phyloP scores from a whole-genome alignment of 2,329 filamentous ascomycete genomes.

The Aspergillaceae sp. region DNA sequence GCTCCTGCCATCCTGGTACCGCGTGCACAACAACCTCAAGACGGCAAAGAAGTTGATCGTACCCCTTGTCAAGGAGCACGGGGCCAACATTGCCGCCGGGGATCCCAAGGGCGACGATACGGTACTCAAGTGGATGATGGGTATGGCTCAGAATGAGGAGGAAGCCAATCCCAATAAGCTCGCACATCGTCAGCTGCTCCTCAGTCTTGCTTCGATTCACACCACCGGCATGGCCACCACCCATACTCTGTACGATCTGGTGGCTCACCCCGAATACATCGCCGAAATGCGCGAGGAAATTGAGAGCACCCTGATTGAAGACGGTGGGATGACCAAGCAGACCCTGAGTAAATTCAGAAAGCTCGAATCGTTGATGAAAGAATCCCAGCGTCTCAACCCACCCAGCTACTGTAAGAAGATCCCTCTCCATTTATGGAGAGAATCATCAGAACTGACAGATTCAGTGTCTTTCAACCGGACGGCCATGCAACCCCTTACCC shows the following conservation, averaged over 20 bases:
- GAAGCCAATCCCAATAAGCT: constrained; percentile 5
- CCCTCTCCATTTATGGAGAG: not conserved
- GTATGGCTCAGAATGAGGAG: constrained; percentile 9
- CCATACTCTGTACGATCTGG: constrained; percentile 13
- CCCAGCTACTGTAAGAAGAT: constrained; percentile 1
- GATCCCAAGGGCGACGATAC: constrained; percentile 22
- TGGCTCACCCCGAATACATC: constrained; percentile 11
- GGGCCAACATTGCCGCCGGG: not conserved
- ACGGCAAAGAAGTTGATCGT: constrained; percentile 2
- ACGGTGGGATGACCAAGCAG: constrained; percentile 9
- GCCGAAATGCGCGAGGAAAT: constrained; percentile 13
- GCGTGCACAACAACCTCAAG: not conserved
- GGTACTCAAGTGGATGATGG: constrained; percentile 31
- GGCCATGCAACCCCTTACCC: not conserved
- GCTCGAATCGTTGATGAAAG: constrained; percentile 7
- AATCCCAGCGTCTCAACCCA: constrained; percentile 7
- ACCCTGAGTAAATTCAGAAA: constrained; percentile 4
- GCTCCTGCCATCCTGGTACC: not conserved
- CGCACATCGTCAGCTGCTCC: constrained; percentile 8
- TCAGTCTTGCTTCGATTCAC: constrained; percentile 9
- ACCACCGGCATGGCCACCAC: constrained; percentile 7
- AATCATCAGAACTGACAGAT: not conserved
- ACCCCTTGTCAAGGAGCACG: constrained; percentile 3
- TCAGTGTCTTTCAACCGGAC: constrained; percentile 2
- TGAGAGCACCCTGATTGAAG: constrained; percentile 3